Conservation (phyloP, 139 green algal species). For the Pseudopediastrum boryanum region DNA sequence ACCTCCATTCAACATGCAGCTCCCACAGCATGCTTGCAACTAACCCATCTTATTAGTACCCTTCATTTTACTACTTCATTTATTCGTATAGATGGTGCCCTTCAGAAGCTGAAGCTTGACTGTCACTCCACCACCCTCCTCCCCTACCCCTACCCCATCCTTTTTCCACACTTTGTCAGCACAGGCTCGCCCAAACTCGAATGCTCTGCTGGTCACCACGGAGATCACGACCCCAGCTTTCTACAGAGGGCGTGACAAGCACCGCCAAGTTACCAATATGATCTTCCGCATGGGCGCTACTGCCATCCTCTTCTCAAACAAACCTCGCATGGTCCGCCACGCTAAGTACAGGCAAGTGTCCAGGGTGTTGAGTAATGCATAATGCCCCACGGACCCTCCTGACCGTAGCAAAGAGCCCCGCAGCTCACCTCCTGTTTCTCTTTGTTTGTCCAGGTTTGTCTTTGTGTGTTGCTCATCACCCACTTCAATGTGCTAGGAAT, state of each 20-base stretch:
- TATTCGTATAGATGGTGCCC: too few relatives aligned
- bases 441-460: background rate
- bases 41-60: background rate
- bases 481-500: too few relatives aligned
- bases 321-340: conserved; percentile 18
- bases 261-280: conserved; percentile 61
- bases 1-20: background rate
- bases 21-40: background rate
- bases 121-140: background rate
- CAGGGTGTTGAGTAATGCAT: too few relatives aligned
- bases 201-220: conserved; percentile 60
- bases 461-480: background rate
- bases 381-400: too few relatives aligned
- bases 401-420: too few relatives aligned
- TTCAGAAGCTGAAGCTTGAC: background rate
- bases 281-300: conserved; percentile 65
- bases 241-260: conserved; percentile 59
- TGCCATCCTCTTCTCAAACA: conserved; percentile 58
- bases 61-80: too few relatives aligned
- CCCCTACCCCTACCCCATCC: too few relatives aligned
- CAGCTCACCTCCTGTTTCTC: too few relatives aligned
- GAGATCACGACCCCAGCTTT: conserved; percentile 62
- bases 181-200: conserved; percentile 59
- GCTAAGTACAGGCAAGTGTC: conserved; percentile 25
- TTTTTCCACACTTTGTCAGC: background rate